phyloP scores from a whole-genome alignment of 2,329 filamentous ascomycete genomes.

The Cercospora sp. region DNA sequence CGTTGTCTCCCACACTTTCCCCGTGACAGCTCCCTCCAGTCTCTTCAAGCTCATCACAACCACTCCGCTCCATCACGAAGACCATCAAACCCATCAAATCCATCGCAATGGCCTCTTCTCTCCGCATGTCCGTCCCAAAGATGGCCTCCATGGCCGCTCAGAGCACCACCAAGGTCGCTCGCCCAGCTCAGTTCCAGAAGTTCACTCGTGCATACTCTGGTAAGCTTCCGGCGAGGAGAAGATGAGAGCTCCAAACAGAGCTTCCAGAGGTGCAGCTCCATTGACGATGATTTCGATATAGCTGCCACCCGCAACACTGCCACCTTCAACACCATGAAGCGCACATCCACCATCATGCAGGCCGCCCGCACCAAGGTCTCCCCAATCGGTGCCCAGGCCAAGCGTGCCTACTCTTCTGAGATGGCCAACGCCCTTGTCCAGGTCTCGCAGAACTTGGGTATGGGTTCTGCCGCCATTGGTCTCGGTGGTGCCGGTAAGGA shows the following conservation, averaged over 20 bases:
- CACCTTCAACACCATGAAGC: constrained; percentile 74
- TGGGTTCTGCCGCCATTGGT: constrained; percentile 87
- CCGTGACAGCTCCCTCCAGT: constrained; percentile 33
- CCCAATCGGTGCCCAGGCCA: constrained; percentile 51
- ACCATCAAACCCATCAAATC: constrained; percentile 6
- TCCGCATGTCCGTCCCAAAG: constrained; percentile 74
- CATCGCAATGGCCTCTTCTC: constrained; percentile 74
- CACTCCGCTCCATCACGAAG: constrained; percentile 32
- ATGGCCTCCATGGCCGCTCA: constrained; percentile 65
- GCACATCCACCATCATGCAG: constrained; percentile 57
- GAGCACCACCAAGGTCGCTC: constrained; percentile 76
- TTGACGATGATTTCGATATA: constrained; percentile 25
- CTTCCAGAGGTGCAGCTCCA: constrained; percentile 17
- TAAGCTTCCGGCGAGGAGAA: constrained; percentile 46
- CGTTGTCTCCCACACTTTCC: constrained; percentile 33
- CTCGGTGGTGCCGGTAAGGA: constrained; percentile 50
- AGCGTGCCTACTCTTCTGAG: constrained; percentile 80
- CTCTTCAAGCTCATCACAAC: constrained; percentile 30
- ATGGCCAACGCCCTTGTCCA: constrained; percentile 85
- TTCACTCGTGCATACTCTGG: constrained; percentile 68
- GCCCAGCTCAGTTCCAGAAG: constrained; percentile 63
- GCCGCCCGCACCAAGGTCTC: constrained; percentile 36
- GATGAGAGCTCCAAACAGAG: constrained; percentile 20
- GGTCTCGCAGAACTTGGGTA: constrained; percentile 74
- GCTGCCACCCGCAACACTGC: constrained; percentile 47